These are phyloP conservation scores for Colletotrichum nymphaeae DNA, from an alignment of 2,329 filamentous ascomycete genomes.

Conservation along the genomic window DNA sequence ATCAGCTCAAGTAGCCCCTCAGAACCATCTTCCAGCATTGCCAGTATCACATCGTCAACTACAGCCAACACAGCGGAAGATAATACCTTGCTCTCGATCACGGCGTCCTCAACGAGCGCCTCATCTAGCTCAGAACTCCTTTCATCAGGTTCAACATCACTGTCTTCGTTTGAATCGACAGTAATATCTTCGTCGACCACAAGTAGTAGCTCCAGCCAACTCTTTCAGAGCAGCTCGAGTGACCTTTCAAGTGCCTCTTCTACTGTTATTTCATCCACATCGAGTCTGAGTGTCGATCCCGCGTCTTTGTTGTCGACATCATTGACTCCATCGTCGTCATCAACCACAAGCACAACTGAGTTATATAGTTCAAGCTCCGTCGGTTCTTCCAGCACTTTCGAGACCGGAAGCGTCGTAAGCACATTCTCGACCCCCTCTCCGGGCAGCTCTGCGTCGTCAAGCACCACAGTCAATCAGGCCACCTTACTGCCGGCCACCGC, in stretches of 20 bases:
- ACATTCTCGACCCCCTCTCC: neutral
- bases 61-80: too few species aligned
- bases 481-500: neutral
- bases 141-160: neutral
- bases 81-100: too few species aligned
- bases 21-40: neutral
- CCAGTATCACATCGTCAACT: neutral
- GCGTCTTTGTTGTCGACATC: neutral
- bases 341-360: neutral
- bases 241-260: neutral
- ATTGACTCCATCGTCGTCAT: neutral
- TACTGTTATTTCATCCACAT: neutral
- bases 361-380: neutral
- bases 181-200: neutral
- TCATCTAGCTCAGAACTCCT: neutral
- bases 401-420: neutral
- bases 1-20: too few species aligned
- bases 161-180: neutral
- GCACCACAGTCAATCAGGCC: neutral
- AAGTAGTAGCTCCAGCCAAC: neutral
- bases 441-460: neutral
- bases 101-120: too few species aligned
- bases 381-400: neutral
- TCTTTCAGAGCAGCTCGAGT: neutral
- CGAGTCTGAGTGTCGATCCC: neutral